Percentiles rank a stretch among this genome's conserved stretches.
Evolutionary conservation across 345 rosid genomes (phyloP).

Genomic region (Anastatica hierochuntica): DNA sequence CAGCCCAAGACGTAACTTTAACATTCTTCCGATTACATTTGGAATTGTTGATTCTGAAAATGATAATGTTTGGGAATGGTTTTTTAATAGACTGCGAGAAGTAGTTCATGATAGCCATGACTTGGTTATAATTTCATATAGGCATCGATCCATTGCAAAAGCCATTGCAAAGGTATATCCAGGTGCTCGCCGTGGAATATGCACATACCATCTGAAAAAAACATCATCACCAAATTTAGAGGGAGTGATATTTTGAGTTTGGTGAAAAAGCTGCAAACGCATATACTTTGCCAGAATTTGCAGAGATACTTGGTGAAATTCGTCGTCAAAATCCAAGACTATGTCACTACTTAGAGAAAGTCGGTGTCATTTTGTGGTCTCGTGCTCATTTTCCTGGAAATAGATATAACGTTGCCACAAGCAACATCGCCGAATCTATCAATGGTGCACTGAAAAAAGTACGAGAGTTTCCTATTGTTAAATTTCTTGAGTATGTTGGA

Average conservation of each 20-base stretch:
- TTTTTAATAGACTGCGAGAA: background rate
- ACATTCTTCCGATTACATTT: background rate
- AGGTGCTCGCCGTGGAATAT: background rate
- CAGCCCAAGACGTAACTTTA: background rate
- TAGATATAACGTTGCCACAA: too few species aligned
- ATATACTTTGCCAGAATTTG: background rate
- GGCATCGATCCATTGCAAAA: background rate
- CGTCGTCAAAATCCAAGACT: background rate
- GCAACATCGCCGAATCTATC: background rate
- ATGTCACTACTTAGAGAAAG: background rate
- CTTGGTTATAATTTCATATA: background rate
- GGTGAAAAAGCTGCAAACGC: background rate
- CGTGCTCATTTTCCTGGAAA: too few species aligned
- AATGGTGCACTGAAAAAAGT: background rate
- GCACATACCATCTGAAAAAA: background rate
- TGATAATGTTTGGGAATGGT: conserved; percentile 2
- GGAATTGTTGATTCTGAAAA: too few species aligned
- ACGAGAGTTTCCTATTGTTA: background rate
- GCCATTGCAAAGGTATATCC: background rate
- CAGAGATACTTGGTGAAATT: background rate
- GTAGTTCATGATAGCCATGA: background rate
- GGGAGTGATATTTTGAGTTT: background rate
- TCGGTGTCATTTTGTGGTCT: background rate
- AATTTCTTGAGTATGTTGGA: background rate
- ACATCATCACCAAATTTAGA: background rate